phyloP scores from a whole-genome alignment of 768 basidiomycete species.

The Trametes villosa region DNA sequence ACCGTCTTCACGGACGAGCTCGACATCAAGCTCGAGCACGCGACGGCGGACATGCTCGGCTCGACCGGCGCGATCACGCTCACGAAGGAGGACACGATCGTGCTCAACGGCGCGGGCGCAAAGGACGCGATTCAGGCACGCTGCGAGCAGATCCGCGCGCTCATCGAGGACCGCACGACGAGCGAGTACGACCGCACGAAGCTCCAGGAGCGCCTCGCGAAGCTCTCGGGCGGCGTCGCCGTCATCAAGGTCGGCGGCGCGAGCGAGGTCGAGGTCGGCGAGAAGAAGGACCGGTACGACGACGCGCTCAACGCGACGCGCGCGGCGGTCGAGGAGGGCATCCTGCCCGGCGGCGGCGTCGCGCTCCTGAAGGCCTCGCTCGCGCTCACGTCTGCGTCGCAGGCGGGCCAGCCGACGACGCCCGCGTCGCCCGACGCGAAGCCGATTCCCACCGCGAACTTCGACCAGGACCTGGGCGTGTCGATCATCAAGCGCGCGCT shows the following conservation, averaged over 20 bases:
- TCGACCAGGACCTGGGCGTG: constrained; percentile 96
- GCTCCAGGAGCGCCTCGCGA: constrained; percentile 95
- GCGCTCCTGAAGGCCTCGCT: constrained; percentile 88
- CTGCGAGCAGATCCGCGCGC: constrained; percentile 92
- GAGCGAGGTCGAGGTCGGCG: constrained; percentile 94
- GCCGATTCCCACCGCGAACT: constrained; percentile 83
- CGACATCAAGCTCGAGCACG: constrained; percentile 95
- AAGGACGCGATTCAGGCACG: constrained; percentile 91
- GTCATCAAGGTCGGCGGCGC: constrained; percentile 98
- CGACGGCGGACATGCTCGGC: constrained; percentile 87
- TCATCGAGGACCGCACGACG: constrained; percentile 82
- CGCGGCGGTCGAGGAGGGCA: constrained; percentile 97
- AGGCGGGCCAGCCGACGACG: constrained; percentile 23
- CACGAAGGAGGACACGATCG: constrained; percentile 97
- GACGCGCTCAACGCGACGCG: constrained; percentile 98
- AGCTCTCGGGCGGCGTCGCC: constrained; percentile 94
- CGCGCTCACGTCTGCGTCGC: constrained; percentile 57
- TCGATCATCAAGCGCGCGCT: constrained; percentile 89
- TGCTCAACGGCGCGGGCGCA: constrained; percentile 91
- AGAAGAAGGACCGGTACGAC: constrained; percentile 99
- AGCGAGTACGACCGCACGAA: constrained; percentile 94
- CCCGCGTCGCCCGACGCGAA: constrained; percentile 61
- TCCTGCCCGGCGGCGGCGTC: constrained; percentile 95
- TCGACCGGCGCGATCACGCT: constrained; percentile 90
- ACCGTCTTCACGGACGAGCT: too few species aligned